Base-by-base conservation (phyloP, 805 yeast species). In the Teunomyces kruisii region DNA sequence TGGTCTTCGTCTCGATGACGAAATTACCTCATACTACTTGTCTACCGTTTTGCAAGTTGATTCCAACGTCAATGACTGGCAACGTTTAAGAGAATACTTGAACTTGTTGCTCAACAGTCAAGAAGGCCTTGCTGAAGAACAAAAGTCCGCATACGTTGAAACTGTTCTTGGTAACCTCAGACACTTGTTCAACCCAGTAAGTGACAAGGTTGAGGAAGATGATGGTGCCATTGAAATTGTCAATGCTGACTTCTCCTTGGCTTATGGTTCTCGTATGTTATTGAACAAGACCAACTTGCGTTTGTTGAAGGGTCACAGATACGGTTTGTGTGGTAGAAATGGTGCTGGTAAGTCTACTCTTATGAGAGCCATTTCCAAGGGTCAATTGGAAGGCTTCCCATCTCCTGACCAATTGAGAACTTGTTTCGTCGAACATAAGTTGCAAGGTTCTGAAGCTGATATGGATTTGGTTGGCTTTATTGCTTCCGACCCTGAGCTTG, bases 261-360 rank as follows among this genome's bases (percentile, higher is more conserved):
- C 99, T 31, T 94, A 94, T 64, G 99, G 99, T 70, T 88, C 97
- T 22, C 83, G 97, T 71, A 92, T 92, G 97, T 79, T 94, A 56
- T 75, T 92, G 57, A 92, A 91, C 78, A 94, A 94, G 73, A 90
- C 99, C 39, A 87, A 79, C 49, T 74, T 92, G 64, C 81, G 96
- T 62, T 78, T 92, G 51, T 74, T 88, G 56, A 89, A 91, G 72
- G 98, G 98, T 58, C 97, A 88, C 71, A 81, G 99, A 70, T 92
- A 92, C 62, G 99, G 99, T 75, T 78, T 92, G 50, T 89, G 97
- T 77, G 99, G 99, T 64, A 79, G 97, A 72, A 92, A 92, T 65
- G 99, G 99, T 79, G 97, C 97, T 48, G 99, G 99, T 75, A 92
- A 92, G 70, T 90, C 97, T 10, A 92, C 99, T 12, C 76, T 92